These are phyloP conservation scores for Cetradonia linearis DNA, from an alignment of 495 filamentous ascomycete species.

Conservation along the genomic window DNA sequence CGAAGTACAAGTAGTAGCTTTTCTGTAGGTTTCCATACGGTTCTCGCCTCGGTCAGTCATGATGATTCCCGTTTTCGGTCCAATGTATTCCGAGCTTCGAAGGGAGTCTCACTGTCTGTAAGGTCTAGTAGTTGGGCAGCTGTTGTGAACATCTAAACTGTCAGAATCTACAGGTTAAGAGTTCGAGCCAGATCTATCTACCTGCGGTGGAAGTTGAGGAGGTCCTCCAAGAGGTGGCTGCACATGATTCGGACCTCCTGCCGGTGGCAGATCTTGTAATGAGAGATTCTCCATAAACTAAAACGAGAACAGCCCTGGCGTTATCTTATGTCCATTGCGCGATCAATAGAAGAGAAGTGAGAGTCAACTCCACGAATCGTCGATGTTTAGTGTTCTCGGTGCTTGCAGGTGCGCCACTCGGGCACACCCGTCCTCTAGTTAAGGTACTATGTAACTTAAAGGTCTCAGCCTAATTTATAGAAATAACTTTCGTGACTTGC, in stretches of 20 bases:
- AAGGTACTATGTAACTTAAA: background rate
- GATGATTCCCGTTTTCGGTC: background rate
- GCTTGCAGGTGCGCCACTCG: background rate
- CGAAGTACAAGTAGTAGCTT: conserved; percentile 84
- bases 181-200: conserved; percentile 27
- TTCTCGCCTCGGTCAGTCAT: conserved; percentile 11
- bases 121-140: conserved; percentile 89
- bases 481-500: background rate
- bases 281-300: conserved; percentile 24
- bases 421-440: conserved; percentile 6
- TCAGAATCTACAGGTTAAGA: conserved; percentile 35
- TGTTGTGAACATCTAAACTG: conserved; percentile 94
- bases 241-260: conserved; percentile 23
- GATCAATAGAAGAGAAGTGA: background rate
- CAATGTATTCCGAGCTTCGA: background rate
- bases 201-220: conserved; percentile 40
- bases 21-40: conserved; percentile 44
- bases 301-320: background rate
- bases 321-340: conserved; percentile 9
- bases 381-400: background rate
- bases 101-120: conserved; percentile 74
- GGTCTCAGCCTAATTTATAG: background rate
- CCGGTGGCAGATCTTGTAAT: conserved; percentile 18
- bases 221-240: conserved; percentile 29
- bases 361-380: background rate